Base-by-base conservation (phyloP, 257 asterid species). In the Penstemon newberryi region DNA sequence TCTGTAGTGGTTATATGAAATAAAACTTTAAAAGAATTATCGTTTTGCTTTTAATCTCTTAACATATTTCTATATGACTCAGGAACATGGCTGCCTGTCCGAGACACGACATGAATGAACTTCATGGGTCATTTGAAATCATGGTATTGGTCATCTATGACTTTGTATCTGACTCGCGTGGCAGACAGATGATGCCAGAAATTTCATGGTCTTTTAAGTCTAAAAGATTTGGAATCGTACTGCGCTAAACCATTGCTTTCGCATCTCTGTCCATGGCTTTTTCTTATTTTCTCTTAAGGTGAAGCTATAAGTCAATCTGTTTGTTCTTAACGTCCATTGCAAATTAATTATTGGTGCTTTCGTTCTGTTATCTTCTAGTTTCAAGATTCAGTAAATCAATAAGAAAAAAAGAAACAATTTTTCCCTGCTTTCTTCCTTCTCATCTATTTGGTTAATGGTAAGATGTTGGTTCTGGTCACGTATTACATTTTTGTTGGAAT, bases 81-180 rank as follows among this genome's bases (percentile, higher is more conserved):
- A 71, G 80, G 13, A 60, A 66, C 58, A 13, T 64, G 47, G 70
- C 63, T 59, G 60, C 73, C 56, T 41, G 49, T 15, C 69, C 67
- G 56, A 64, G 70, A 45, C 60, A 43, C 15, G 18, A 42, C 53
- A 53, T 45, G 70, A 46, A 46, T 52, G 60, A 61, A 25, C 13
- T 41, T 49, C 1, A 5, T 44, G 36, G 67, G 38, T 53, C 46
- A 25, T 46, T 49, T 63, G 64, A 42, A 33, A 57, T 51, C 63
- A 43, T 60, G 67, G 4, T 71, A 57, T 39, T 61, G 75, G 53
- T 69, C 11, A 33, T 52, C 64, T 47, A 65, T 55, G 58, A 43
- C 71, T 66, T 60, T 63, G 56, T 78, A 66, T 61, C 41, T 4
- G 77, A 66, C 69, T 73, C 67, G 6, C 65, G 68, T 56, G 64